phyloP scores from a whole-genome alignment of 2,329 filamentous ascomycete species.

The Coniochaeta sp. region DNA sequence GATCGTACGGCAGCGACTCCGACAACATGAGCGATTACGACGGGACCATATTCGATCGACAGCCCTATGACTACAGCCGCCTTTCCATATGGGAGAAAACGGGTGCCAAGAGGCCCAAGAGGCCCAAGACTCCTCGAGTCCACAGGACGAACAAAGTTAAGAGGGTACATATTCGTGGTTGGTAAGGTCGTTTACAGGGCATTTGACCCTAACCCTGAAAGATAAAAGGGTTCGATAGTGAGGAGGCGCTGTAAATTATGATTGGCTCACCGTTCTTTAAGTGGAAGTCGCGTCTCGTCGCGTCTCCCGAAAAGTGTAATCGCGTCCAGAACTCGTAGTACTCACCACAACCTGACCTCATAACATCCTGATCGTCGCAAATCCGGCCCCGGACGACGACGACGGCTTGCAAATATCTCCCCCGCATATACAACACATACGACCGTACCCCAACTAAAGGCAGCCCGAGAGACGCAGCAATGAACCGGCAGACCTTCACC shows the following conservation, averaged over 20 bases:
- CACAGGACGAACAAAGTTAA: no score
- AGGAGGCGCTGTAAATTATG: neutral
- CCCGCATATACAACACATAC: no score
- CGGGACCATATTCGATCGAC: no score
- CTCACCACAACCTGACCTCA: slow-evolving; percentile 3
- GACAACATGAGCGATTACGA: neutral
- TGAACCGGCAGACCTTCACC: slow-evolving; percentile 44
- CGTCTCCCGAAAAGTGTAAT: slow-evolving; percentile 12
- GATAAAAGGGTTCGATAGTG: neutral
- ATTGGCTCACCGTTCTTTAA: neutral
- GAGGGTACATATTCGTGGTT: no score
- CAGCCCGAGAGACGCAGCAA: slow-evolving; percentile 18
- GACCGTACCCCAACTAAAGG: neutral
- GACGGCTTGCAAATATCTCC: neutral
- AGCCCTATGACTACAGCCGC: no score
- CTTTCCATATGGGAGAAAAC: neutral
- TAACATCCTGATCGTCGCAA: neutral
- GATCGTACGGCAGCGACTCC: neutral
- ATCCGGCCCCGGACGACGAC: neutral
- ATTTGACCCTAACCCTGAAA: neutral
- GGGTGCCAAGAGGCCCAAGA: neutral
- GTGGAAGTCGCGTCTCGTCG: slow-evolving; percentile 11
- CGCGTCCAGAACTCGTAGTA: neutral
- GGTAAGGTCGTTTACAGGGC: neutral
- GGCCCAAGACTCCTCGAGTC: no score